Conservation (phyloP, 495 filamentous ascomycete genomes). For the Hyphodiscus hymeniophilus region DNA sequence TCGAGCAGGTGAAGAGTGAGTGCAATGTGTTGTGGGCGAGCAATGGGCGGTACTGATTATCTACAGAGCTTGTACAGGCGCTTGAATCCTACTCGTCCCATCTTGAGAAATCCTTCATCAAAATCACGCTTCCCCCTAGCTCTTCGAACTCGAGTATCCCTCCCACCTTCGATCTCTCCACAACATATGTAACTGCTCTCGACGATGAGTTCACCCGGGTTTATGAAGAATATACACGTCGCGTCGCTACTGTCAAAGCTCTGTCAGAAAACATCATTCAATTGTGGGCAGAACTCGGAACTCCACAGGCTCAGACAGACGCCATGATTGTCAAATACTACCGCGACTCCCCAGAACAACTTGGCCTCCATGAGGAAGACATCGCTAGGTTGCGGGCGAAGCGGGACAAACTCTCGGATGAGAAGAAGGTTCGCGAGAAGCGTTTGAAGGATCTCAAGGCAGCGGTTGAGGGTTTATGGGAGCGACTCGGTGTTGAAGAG, state of each 20-base stretch:
- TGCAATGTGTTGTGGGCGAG: slow-evolving; percentile 5
- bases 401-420: slow-evolving; percentile 82
- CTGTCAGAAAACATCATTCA: slow-evolving; percentile 80
- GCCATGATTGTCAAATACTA: slow-evolving; percentile 77
- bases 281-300: slow-evolving; percentile 92
- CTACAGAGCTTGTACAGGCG: slow-evolving; percentile 77
- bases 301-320: slow-evolving; percentile 88
- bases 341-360: slow-evolving; percentile 81
- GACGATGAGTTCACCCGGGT: slow-evolving; percentile 88
- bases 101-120: slow-evolving; percentile 78
- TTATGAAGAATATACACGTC: slow-evolving; percentile 87
- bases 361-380: slow-evolving; percentile 85
- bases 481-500: slow-evolving; percentile 76
- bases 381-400: slow-evolving; percentile 60
- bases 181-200: slow-evolving; percentile 75
- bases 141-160: slow-evolving; percentile 66
- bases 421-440: slow-evolving; percentile 81
- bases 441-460: slow-evolving; percentile 66
- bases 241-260: slow-evolving; percentile 64
- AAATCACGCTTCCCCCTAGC: slow-evolving; percentile 73
- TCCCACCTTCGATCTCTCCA: slow-evolving; percentile 78
- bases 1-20: slow-evolving; percentile 90
- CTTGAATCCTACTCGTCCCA: slow-evolving; percentile 93
- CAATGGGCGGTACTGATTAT: slow-evolving; percentile 4
- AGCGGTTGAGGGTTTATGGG: slow-evolving; percentile 78